These are phyloP conservation scores for Pythium oligandrum DNA, from an alignment of 352 stramenopile genomes.

Conservation along the genomic window DNA sequence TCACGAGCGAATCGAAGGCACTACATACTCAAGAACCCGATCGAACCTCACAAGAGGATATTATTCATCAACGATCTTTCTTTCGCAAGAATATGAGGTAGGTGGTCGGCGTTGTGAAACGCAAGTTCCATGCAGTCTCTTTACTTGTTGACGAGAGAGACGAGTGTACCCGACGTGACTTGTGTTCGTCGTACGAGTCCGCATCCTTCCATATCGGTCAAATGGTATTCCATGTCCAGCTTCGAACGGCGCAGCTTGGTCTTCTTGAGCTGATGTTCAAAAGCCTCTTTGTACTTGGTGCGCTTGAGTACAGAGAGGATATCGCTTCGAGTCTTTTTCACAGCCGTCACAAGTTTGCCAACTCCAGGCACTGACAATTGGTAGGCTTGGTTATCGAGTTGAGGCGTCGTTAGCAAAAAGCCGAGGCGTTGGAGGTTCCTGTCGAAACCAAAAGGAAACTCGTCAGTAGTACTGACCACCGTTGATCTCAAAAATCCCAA, in stretches of 20 bases:
- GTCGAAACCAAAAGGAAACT: slow-evolving; percentile 1
- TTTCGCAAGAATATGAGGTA: too few species aligned
- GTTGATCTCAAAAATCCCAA: neutral
- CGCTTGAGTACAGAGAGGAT: slow-evolving; percentile 44
- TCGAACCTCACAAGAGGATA: too few species aligned
- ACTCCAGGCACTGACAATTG: slow-evolving; percentile 50
- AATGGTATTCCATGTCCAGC: slow-evolving; percentile 52
- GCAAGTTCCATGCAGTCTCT: slow-evolving; percentile 2
- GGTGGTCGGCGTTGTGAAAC: too few species aligned
- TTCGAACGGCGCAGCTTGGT: slow-evolving; percentile 47
- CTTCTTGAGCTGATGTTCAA: slow-evolving; percentile 59
- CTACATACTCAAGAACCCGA: too few species aligned
- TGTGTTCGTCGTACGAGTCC: slow-evolving; percentile 43
- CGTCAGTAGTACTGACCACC: neutral
- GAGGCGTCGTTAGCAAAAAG: slow-evolving; percentile 39
- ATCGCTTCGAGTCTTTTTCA: slow-evolving; percentile 47
- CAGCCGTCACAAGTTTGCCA: slow-evolving; percentile 46
- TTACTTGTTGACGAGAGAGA: slow-evolving; percentile 21
- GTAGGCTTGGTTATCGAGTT: slow-evolving; percentile 42
- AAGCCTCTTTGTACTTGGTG: slow-evolving; percentile 56
- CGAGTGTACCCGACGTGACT: slow-evolving; percentile 51
- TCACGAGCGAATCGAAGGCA: too few species aligned
- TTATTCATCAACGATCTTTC: too few species aligned
- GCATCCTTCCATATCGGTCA: slow-evolving; percentile 58
- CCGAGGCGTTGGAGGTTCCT: slow-evolving; percentile 46